Percentiles rank a stretch among this genome's conserved stretches.
Conservation (phyloP, 2,329 filamentous ascomycete species). For the Sporothrix variecibatus region DNA sequence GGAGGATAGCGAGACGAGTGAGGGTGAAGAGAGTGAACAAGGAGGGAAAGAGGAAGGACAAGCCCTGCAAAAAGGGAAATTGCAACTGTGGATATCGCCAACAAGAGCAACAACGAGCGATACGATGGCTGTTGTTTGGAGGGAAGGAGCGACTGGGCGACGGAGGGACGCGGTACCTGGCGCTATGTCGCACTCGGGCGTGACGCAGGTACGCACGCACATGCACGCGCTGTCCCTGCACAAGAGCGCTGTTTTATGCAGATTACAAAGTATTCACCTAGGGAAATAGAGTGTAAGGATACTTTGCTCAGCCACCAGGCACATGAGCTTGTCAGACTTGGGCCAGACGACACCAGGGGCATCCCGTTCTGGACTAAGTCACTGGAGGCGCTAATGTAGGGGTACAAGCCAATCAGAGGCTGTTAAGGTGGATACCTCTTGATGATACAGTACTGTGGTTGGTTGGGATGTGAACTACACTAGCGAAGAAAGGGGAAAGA, state of each 20-base stretch:
- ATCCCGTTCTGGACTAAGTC: conserved; percentile 12
- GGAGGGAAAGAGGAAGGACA: background rate
- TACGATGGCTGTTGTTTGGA: background rate
- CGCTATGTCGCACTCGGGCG: conserved; percentile 18
- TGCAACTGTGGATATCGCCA: conserved; percentile 19
- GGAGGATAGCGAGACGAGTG: background rate
- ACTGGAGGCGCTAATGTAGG: conserved; percentile 1
- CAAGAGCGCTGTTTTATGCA: conserved; percentile 4
- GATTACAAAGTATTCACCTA: background rate
- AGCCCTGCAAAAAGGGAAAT: conserved; percentile 16
- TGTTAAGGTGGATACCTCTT: background rate
- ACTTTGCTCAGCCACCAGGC: conserved; percentile 11
- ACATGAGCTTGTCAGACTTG: conserved; percentile 8
- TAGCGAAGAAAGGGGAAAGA: conserved; percentile 17
- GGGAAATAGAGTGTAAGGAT: background rate
- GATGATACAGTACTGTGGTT: background rate
- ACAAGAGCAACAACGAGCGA: background rate
- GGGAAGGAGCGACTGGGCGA: conserved; percentile 9
- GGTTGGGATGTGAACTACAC: background rate
- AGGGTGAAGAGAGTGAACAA: background rate
- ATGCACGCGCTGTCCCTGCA: conserved; percentile 4
- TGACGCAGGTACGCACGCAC: conserved; percentile 13
- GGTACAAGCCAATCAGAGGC: conserved; percentile 10
- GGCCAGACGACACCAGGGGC: conserved; percentile 7
- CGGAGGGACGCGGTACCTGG: conserved; percentile 15